These are phyloP conservation scores for Trichothecium roseum DNA, from an alignment of 2,329 filamentous ascomycete species.

Conservation along the genomic window DNA sequence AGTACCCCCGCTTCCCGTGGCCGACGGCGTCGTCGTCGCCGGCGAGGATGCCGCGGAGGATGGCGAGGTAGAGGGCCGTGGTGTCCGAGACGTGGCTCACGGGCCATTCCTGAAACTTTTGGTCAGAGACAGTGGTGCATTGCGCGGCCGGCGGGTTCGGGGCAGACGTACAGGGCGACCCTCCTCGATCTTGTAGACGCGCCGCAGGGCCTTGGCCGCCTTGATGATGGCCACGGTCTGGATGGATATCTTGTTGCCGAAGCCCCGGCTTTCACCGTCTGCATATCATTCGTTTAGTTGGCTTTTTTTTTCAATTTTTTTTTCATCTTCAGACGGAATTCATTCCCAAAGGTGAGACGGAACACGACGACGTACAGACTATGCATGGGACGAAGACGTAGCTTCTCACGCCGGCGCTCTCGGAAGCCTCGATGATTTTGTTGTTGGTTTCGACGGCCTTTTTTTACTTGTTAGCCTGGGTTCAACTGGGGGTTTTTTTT, in stretches of 20 bases:
- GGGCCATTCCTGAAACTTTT: constrained; percentile 31
- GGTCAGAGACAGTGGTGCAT: too few relatives aligned
- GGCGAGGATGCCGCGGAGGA: constrained; percentile 32
- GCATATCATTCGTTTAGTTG: background rate
- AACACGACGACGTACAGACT: constrained; percentile 31
- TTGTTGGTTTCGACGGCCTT: constrained; percentile 31
- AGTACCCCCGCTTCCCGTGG: constrained; percentile 35
- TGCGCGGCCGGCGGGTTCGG: too few relatives aligned
- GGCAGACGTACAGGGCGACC: constrained; percentile 6
- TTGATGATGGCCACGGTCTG: constrained; percentile 7
- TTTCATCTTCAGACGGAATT: too few relatives aligned
- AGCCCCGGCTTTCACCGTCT: constrained; percentile 7
- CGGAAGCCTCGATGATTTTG: constrained; percentile 29
- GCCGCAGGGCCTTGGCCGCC: constrained; percentile 4
- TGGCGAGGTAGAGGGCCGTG: constrained; percentile 30
- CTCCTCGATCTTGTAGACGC: constrained; percentile 3
- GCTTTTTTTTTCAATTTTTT: too few relatives aligned
- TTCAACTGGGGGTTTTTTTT: too few relatives aligned
- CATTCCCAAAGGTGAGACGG: too few relatives aligned
- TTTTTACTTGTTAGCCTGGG: too few relatives aligned
- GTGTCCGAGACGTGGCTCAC: constrained; percentile 41
- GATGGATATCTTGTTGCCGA: constrained; percentile 7
- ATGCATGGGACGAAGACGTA: constrained; percentile 46
- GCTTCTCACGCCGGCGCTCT: constrained; percentile 29
- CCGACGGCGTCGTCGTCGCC: constrained; percentile 22